Conservation (phyloP, 1,284 basidiomycete genomes). For the Cutaneotrichosporon sp. region DNA sequence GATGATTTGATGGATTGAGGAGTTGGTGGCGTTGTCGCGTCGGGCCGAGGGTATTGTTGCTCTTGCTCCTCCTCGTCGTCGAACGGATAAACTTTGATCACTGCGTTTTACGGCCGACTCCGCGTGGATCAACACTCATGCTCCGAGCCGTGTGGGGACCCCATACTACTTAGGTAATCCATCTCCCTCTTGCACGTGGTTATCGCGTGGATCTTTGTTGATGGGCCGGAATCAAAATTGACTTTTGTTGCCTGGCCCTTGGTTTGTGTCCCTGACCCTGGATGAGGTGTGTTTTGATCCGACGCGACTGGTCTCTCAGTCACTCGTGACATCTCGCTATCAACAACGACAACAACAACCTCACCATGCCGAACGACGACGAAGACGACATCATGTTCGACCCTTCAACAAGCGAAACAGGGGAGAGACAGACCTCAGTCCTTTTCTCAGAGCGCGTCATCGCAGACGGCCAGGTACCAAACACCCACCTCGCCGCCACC, state of each 20-base stretch:
- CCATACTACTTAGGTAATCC: too few species aligned
- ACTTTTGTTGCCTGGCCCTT: background rate
- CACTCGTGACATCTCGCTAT: background rate
- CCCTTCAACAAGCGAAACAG: constrained; percentile 24
- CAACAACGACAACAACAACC: background rate
- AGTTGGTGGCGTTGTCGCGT: too few species aligned
- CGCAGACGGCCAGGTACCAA: constrained; percentile 8
- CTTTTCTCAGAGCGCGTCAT: constrained; percentile 38
- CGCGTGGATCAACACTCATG: background rate
- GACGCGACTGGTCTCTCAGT: constrained; percentile 5
- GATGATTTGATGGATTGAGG: too few species aligned
- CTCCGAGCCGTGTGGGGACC: too few species aligned
- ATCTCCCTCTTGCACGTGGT: too few species aligned
- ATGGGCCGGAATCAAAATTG: background rate
- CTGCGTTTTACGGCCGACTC: background rate
- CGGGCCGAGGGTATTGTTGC: too few species aligned
- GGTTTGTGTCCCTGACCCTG: too few species aligned
- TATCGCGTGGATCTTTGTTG: background rate
- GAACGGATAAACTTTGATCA: background rate
- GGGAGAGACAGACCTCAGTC: constrained; percentile 25
- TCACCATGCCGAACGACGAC: constrained; percentile 3
- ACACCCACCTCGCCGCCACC: background rate
- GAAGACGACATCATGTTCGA: constrained; percentile 6
- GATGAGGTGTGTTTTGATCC: constrained; percentile 2
- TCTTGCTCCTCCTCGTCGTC: too few species aligned